Evolutionary conservation across 2,329 filamentous ascomycete species (phyloP).

Genomic region (Verticillium nonalfalfae): DNA sequence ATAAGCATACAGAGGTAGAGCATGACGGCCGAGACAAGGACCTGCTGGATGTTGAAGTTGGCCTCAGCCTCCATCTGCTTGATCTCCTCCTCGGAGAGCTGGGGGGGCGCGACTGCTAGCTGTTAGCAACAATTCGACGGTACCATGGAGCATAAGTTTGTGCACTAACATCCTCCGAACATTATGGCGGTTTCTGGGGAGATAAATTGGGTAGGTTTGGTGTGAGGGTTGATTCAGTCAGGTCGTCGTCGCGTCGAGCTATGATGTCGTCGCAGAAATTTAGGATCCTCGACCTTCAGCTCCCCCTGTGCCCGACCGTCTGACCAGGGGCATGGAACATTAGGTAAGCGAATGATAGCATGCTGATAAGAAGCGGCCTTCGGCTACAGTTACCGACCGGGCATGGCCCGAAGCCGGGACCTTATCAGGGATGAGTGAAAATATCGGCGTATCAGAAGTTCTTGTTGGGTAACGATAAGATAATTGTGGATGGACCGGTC

Average conservation of each 20-base stretch:
- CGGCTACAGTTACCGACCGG: not conserved
- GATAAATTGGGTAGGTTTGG: no score
- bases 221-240: not conserved
- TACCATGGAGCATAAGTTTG: no score
- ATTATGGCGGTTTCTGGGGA: constrained; percentile 33
- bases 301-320: not conserved
- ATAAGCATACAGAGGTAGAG: constrained; percentile 68
- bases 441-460: not conserved
- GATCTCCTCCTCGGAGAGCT: constrained; percentile 65
- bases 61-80: constrained; percentile 63
- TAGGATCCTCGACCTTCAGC: not conserved
- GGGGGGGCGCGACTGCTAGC: constrained; percentile 57
- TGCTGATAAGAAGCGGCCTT: not conserved
- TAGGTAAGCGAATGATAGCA: not conserved
- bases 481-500: not conserved
- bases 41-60: constrained; percentile 59
- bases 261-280: constrained; percentile 4
- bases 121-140: not conserved
- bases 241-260: not conserved
- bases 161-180: constrained; percentile 55
- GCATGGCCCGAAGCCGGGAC: not conserved
- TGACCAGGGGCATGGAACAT: not conserved
- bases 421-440: not conserved
- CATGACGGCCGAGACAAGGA: constrained; percentile 57
- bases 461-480: not conserved